Percentiles rank a stretch among this genome's conserved stretches.
These are phyloP conservation scores for Inga leiocalycina DNA, from an alignment of 306 rosid genomes.

Conservation along the genomic window DNA sequence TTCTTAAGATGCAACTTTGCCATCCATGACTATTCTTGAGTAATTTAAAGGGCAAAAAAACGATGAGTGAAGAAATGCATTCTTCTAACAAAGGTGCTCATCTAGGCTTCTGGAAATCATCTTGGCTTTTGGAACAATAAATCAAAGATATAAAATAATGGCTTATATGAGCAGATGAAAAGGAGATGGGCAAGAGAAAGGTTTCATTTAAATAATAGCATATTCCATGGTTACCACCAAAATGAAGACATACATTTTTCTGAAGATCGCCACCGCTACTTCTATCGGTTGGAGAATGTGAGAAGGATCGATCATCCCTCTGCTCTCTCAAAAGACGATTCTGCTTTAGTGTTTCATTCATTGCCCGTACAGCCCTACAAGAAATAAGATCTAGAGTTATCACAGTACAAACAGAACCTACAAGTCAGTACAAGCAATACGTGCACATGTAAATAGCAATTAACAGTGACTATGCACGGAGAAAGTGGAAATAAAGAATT, in stretches of 20 bases:
- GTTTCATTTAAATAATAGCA: slow-evolving; percentile 34
- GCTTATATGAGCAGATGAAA: slow-evolving; percentile 15
- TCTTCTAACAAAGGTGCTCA: not conserved
- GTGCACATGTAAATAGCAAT: not conserved
- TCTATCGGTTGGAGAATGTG: slow-evolving; percentile 54
- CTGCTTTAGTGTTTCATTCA: slow-evolving; percentile 98
- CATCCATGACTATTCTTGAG: slow-evolving; percentile 8
- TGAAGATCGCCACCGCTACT: slow-evolving; percentile 40
- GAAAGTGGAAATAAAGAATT: slow-evolving; percentile 26
- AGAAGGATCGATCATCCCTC: slow-evolving; percentile 62
- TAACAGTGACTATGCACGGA: slow-evolving; percentile 14
- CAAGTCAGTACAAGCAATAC: slow-evolving; percentile 24
- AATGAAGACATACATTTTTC: slow-evolving; percentile 46
- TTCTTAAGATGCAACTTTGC: slow-evolving; percentile 21
- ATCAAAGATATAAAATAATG: not conserved
- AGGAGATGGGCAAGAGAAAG: slow-evolving; percentile 12
- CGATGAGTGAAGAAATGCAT: not conserved
- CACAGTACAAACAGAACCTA: slow-evolving; percentile 18
- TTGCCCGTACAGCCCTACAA: slow-evolving; percentile 93
- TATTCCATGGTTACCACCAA: slow-evolving; percentile 29
- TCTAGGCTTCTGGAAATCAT: slow-evolving; percentile 26
- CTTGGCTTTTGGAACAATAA: slow-evolving; percentile 21
- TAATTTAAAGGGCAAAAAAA: not conserved
- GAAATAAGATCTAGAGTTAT: slow-evolving; percentile 40
- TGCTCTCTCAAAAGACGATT: slow-evolving; percentile 78